Evolutionary conservation across 257 asterid genomes (phyloP), one percentile per base, ranked within the genome.

Genomic region (Nicotiana otophora): DNA sequence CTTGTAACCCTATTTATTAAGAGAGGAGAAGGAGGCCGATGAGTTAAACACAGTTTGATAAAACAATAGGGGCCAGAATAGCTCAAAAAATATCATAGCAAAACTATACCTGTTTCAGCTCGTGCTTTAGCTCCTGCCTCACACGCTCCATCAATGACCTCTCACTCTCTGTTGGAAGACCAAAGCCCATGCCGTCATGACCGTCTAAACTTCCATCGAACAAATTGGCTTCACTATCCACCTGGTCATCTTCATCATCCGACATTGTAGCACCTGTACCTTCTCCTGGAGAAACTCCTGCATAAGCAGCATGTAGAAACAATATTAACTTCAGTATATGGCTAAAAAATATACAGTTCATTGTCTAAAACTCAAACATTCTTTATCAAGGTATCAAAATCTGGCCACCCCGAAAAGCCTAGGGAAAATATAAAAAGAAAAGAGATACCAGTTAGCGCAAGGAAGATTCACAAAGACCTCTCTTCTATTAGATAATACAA

Each of bases 181-280:
- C 94, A 51, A 89, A 87, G 12, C 92, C 94, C 87, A 89, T 86
- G 80, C 82, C 72, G 42, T 89, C 91, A 39, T 81, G 75, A 67
- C 90, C 91, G 58, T 86, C 92, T 26, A 86, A 69, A 84, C 91
- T 81, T 63, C 87, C 89, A 65, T 89, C 94, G 11, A 85, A 88
- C 83, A 89, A 48, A 84, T 89, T 86, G 64, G 86, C 82, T 67
- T 90, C 91, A 72, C 90, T 85, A 54, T 87, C 93, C 53, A 81
- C 88, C 76, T 81, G 89, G 31, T 86, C 92, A 19, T 90, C 91
- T 6, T 90, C 94, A 36, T 89, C 94, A 83, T 90, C 93, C 3
- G 94, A 89, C 94, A 89, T 90, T 34, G 94, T 90, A 20, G 90
- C 89, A 1, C 92, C 91, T 26, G 91, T 90, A 42, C 94, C 94